Conservation (phyloP, 768 basidiomycete species). For the Phanerodontia chrysosporium region DNA sequence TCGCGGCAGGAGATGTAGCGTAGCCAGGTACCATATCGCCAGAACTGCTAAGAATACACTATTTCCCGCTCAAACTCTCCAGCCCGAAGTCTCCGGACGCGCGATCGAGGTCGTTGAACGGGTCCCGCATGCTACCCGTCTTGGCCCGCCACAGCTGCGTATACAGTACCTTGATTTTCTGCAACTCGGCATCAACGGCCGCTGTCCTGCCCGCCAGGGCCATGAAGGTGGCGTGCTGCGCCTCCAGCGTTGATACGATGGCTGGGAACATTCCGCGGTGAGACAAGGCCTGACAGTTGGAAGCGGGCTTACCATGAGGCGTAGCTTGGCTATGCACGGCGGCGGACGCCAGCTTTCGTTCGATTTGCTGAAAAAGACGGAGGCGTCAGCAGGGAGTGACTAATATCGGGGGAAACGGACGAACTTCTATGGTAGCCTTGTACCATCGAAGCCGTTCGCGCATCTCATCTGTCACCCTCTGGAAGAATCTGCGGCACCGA, state of each 20-base stretch:
- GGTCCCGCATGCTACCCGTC: constrained; percentile 81
- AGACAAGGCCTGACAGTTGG: constrained; percentile 3
- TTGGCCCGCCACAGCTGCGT: constrained; percentile 76
- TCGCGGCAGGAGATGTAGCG: not conserved
- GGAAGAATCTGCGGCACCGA: constrained; percentile 54
- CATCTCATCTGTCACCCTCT: constrained; percentile 68
- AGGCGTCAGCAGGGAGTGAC: not conserved
- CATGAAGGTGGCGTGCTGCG: constrained; percentile 75
- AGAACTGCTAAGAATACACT: not conserved
- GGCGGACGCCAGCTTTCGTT: constrained; percentile 72
- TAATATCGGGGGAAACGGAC: constrained; percentile 5
- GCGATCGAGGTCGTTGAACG: constrained; percentile 56
- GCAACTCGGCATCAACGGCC: constrained; percentile 65
- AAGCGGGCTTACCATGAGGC: constrained; percentile 56
- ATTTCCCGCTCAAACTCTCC: constrained; percentile 35
- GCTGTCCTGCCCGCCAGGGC: constrained; percentile 76
- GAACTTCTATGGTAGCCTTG: constrained; percentile 75
- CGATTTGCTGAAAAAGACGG: constrained; percentile 58
- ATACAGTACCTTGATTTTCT: constrained; percentile 71
- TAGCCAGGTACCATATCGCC: not conserved
- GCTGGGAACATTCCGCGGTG: constrained; percentile 33
- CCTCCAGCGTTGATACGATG: constrained; percentile 72
- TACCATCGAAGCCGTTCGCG: constrained; percentile 71
- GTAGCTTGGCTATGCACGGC: constrained; percentile 60
- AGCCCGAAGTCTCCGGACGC: constrained; percentile 42